Base-by-base conservation (phyloP, 257 asterid genomes). In the Scutellaria minor region DNA sequence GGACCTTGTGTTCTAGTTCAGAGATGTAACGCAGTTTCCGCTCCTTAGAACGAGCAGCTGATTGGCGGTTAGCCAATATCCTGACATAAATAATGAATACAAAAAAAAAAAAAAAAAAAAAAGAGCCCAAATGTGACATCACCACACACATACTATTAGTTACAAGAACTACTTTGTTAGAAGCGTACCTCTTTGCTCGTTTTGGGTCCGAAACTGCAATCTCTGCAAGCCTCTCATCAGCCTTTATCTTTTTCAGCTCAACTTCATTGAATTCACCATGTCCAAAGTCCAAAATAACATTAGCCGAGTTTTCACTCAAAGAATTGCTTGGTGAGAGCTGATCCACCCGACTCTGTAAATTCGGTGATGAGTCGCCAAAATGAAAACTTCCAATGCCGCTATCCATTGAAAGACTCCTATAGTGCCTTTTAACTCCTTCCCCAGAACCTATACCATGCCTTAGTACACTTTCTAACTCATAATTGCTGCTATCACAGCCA, bases 1-100 rank as follows among this genome's bases (percentile, higher is more conserved):
- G 92, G 71, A 93, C 96, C 83, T 87, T 93, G 78, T 87, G 96
- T 76, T 93, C 98, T 85, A 93, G 84, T 81, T 93, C 96, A 12
- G 97, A 85, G 68, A 93, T 93, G 88, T 93, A 93, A 12, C 88
- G 88, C 84, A 82, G n/a, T 82, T 91, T 93, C 54, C 96, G 79
- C 83, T 93, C 98, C 86, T 93, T 93, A 47, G 98, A 93, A 66
- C 97, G 95, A 79, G 97, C 98, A 77, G 97, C 97, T 52, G 98
- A 93, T 60, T 87, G 96, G 59, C 98, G 92, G 76, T 89, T 93
- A 20, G 97, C 96, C 85, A 93, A 79, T 80, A 93, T 90, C 84
- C 98, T 93, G 85, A 54, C 8, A 70, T 50, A 56, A 62, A 75
- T n/a, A 68, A 55, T 10, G 18, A 70, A 68, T 39, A n/a, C 31